Percentiles rank a stretch among this genome's conserved stretches.
Conservation (phyloP, 2,329 filamentous ascomycete genomes). For the Alternaria angustiovoidea region DNA sequence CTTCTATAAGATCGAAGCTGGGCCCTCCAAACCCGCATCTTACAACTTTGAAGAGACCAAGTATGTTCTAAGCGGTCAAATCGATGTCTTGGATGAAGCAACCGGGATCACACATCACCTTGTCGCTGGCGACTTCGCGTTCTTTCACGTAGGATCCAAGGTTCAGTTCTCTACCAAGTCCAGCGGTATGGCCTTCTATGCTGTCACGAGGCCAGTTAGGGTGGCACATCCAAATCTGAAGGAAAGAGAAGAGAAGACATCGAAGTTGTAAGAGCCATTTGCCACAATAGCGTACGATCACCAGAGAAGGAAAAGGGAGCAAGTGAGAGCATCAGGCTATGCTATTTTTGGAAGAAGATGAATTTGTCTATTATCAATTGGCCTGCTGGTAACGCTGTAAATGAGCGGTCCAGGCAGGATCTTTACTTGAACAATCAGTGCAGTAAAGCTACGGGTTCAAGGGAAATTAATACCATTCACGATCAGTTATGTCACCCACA, state of each 20-base stretch:
- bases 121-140: constrained; percentile 31
- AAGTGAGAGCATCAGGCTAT: too few species aligned
- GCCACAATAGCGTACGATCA: too few species aligned
- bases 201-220: constrained; percentile 25
- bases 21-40: constrained; percentile 20
- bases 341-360: too few species aligned
- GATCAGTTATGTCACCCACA: too few species aligned
- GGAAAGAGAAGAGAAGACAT: constrained; percentile 9
- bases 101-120: constrained; percentile 29
- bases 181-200: constrained; percentile 28
- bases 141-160: constrained; percentile 30
- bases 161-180: constrained; percentile 31
- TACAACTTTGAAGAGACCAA: constrained; percentile 33
- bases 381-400: too few species aligned
- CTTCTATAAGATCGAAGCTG: constrained; percentile 32
- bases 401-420: too few species aligned
- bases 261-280: too few species aligned
- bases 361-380: too few species aligned
- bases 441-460: too few species aligned
- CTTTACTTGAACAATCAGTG: too few species aligned
- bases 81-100: constrained; percentile 29
- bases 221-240: constrained; percentile 20
- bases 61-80: constrained; percentile 26
- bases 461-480: too few species aligned
- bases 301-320: too few species aligned